Evolutionary conservation across 495 filamentous ascomycete species (phyloP).

Genomic region (Neurospora sp.): DNA sequence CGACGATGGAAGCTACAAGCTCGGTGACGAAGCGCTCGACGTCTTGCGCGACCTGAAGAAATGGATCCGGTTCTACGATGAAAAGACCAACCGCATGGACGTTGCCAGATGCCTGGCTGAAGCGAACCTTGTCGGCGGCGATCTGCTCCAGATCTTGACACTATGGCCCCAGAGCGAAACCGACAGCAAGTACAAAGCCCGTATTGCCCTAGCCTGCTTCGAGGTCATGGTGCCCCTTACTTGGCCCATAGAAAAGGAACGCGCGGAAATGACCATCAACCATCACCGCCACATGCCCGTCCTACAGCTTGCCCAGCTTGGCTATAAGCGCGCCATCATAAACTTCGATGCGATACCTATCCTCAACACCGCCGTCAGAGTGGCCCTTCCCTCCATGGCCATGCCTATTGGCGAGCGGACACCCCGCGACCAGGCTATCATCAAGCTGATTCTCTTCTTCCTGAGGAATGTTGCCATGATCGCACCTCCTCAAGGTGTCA

Average conservation of each 20-base stretch:
- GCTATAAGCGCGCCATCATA: constrained; percentile 82
- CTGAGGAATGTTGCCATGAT: constrained; percentile 84
- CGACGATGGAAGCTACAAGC: constrained; percentile 63
- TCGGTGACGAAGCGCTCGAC: constrained; percentile 88
- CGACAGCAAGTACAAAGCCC: constrained; percentile 63
- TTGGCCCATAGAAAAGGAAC: constrained; percentile 79
- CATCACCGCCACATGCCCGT: constrained; percentile 86
- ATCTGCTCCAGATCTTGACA: constrained; percentile 82
- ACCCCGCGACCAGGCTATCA: constrained; percentile 79
- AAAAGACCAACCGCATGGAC: constrained; percentile 88
- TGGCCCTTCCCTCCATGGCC: constrained; percentile 83
- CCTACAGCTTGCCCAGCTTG: constrained; percentile 73
- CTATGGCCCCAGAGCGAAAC: constrained; percentile 63
- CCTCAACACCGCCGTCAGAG: constrained; percentile 64
- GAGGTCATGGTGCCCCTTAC: constrained; percentile 91
- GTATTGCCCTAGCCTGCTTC: constrained; percentile 66
- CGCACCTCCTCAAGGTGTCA: constrained; percentile 47
- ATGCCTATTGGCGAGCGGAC: constrained; percentile 63
- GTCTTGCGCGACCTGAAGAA: constrained; percentile 84
- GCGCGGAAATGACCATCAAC: constrained; percentile 74
- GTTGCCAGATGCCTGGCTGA: constrained; percentile 89
- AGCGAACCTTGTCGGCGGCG: constrained; percentile 81
- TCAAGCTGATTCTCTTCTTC: constrained; percentile 83
- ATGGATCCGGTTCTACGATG: constrained; percentile 93
- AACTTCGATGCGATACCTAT: constrained; percentile 67